Base-by-base conservation (phyloP, 352 stramenopile genomes). In the Globisporangium rhizosaccharum region DNA sequence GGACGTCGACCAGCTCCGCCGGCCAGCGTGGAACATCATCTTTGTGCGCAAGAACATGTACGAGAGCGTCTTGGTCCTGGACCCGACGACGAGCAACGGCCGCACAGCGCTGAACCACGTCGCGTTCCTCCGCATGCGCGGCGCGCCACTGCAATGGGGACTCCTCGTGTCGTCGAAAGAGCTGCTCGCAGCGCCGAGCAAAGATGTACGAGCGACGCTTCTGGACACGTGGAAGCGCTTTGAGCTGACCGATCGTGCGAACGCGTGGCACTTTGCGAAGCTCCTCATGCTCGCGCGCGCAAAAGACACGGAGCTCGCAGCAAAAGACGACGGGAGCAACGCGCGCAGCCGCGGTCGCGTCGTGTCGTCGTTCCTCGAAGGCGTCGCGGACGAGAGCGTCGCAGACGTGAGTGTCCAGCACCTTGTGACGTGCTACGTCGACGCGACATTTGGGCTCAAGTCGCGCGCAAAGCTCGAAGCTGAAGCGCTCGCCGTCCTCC, bases 11-110 rank as follows among this genome's bases (percentile, higher is more conserved):
- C 57, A 69, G 7, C 65, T 94, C 15, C 67, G 64, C 53, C 73
- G 69, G 0, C 82, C 73, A 17, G 62, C 82, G 17, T 94, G 85
- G 85, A 90, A 89, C 57, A 70, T 92, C 45, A 90, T 94, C 51
- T 92, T 92, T 57, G 57, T 94, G 48, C 77, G 85, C 53, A 88
- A 86, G 62, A 92, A 93, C 50, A 94, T 94, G 85, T 94, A 94
- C 63, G 85, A 94, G 48, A 85, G 81, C 56, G 72, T 91, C 17
- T 51, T 94, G 53, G 79, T 82, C 8, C 70, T 94, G 48, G 83
- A 92, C 50, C 83, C 85, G 41, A 71, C 74, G 14, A 76, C 74
- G 10, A 73, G 67, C 36, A 58, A 62, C n/a, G 81, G 81, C 6
- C 74, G 75, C 36, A 61, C 63, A 20, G 72, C 71, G 3, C 61